These are phyloP conservation scores for Rhodotorula sp. DNA, from an alignment of 1,284 basidiomycete species.

Conservation along the genomic window DNA sequence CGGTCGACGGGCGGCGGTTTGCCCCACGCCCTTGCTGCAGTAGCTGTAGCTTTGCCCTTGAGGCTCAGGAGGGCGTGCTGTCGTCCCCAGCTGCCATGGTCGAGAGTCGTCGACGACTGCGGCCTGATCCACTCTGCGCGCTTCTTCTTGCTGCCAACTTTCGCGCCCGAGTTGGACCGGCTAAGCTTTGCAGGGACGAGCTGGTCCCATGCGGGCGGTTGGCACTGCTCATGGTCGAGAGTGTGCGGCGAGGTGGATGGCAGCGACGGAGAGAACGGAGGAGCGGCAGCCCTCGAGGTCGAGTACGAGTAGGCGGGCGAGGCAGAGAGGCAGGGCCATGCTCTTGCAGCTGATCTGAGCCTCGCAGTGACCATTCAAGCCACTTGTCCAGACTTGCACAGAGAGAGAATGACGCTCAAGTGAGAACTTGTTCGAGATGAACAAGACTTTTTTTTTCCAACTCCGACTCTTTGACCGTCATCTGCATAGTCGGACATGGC, in stretches of 20 bases:
- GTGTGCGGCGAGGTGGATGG: conserved; percentile 18
- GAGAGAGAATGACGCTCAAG: neutral
- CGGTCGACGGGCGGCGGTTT: conserved; percentile 3
- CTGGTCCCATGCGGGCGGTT: neutral
- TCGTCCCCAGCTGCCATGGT: neutral
- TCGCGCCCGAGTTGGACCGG: neutral
- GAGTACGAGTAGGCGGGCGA: conserved; percentile 1
- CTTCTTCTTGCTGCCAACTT: neutral
- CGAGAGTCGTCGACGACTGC: neutral
- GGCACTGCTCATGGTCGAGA: conserved; percentile 11
- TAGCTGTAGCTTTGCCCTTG: neutral
- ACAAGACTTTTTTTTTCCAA: neutral
- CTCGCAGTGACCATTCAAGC: neutral
- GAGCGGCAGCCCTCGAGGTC: neutral
- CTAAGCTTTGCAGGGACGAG: neutral
- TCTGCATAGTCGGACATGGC: neutral
- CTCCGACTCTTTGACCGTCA: neutral
- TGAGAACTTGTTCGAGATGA: neutral
- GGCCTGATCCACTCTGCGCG: neutral
- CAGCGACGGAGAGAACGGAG: neutral
- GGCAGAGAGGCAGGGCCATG: neutral
- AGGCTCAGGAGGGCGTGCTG: neutral
- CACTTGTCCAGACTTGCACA: no score
- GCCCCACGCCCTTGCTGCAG: neutral
- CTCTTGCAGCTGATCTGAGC: neutral